Base-by-base conservation (phyloP, 1,284 basidiomycete genomes). In the Afroboletus lepidellus region DNA sequence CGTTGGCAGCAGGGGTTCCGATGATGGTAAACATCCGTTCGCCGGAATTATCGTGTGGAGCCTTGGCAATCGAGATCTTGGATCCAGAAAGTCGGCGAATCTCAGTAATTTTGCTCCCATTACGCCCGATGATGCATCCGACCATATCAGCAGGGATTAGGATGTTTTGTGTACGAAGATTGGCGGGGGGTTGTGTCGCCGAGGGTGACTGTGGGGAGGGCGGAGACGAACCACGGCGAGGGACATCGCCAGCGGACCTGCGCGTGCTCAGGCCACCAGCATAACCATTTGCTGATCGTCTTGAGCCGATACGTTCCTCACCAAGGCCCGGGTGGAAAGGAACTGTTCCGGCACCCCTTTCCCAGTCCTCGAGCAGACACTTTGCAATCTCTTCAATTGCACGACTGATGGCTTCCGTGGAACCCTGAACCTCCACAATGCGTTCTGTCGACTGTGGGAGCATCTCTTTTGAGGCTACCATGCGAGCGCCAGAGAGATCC, bases 21-120 rank as follows among this genome's bases (percentile, higher is more conserved):
- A 98, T 84, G 69, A 99, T 98, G 55, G 97, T 98, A 76, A 99
- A 99, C 95, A 99, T 98, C 62, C 96, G 83, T 77, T 99, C 96
- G 62, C 96, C 96, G 46, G 94, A 94, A 67, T 98, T 97, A 67
- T 98, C 96, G 67, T 99, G 96, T 21, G 96, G 94, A 46, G 93
- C 90, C 76, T 99, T 99, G 63, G 96, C 97, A 64, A 99, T 99
- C 53, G 90, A 93, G 71, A 99, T 99, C 74, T 94, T 92, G 60
- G 92, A 95, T 41, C 96, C 96, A 56, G 92, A 95, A 51, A 98
- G 81, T 53, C 96, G 90, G 62, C 96, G 90, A 70, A 99, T 99
- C 74, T 99, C 96, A 54, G 95, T 98, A 64, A 99, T 99, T 80
- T 98, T 99, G 63, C 92, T 90, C 32, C 96, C 96, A 66, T 90